These are phyloP conservation scores for Aristolochia fimbriata DNA, from an alignment of 164 flowering plant genomes.

Conservation along the genomic window DNA sequence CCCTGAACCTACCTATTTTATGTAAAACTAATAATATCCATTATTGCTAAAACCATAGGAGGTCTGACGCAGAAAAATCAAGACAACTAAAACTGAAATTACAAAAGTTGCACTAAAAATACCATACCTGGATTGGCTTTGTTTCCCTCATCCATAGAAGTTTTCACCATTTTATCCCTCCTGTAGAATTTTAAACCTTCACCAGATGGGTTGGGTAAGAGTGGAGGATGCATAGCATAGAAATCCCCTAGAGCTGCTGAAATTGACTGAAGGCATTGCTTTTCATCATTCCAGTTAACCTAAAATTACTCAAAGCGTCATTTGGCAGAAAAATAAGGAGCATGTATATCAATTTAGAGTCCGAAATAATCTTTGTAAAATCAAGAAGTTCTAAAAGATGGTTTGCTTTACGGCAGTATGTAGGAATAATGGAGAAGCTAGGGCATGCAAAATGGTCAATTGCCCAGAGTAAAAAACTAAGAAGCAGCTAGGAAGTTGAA, in stretches of 20 bases:
- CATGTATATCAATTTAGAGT: background rate
- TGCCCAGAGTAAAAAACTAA: too few relatives aligned
- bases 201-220: conserved; percentile 85
- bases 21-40: too few relatives aligned
- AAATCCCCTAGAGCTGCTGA: conserved; percentile 82
- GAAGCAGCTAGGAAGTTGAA: too few relatives aligned
- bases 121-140: conserved; percentile 22
- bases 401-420: too few relatives aligned
- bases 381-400: background rate
- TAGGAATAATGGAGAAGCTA: too few relatives aligned
- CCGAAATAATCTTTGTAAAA: background rate
- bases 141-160: conserved; percentile 16
- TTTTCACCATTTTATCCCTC: conserved; percentile 20
- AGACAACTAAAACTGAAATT: too few relatives aligned
- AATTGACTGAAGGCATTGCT: conserved; percentile 61
- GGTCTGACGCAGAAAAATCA: too few relatives aligned
- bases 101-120: background rate
- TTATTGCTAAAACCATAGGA: too few relatives aligned
- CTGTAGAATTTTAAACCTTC: conserved; percentile 62
- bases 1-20: too few relatives aligned
- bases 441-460: too few relatives aligned
- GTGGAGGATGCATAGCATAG: conserved; percentile 86
- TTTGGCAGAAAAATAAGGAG: background rate
- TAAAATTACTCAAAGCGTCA: conserved; percentile 8
- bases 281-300: conserved; percentile 93